Conservation (phyloP, 179 eudicot species). For the Beta corolliflora region DNA sequence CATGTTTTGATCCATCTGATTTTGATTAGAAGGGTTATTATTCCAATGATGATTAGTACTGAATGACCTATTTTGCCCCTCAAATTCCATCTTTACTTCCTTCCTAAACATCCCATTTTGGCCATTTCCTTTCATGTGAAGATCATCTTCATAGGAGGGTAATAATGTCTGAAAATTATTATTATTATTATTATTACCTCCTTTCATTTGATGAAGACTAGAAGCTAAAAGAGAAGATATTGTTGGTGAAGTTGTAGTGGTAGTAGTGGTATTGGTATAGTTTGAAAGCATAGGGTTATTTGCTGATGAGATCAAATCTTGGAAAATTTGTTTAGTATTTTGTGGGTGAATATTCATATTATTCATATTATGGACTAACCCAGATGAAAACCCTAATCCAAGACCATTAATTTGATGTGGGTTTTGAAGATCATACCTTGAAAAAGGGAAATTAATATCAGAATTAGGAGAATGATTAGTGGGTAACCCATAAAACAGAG, state of each 20-base stretch:
- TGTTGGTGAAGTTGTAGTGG: slow-evolving; percentile 28
- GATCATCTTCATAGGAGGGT: slow-evolving; percentile 39
- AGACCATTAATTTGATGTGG: slow-evolving; percentile 40
- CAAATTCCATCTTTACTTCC: slow-evolving; percentile 42
- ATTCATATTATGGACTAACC: slow-evolving; percentile 23
- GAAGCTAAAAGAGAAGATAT: slow-evolving; percentile 51
- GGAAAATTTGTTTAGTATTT: slow-evolving; percentile 31
- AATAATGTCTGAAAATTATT: slow-evolving; percentile 40
- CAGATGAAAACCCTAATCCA: slow-evolving; percentile 65
- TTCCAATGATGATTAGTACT: slow-evolving; percentile 27
- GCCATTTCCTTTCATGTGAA: slow-evolving; percentile 31
- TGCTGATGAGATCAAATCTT: slow-evolving; percentile 36
- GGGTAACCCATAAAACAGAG: slow-evolving; percentile 46
- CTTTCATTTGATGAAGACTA: slow-evolving; percentile 36
- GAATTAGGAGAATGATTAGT: slow-evolving; percentile 25
- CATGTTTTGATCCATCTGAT: slow-evolving; percentile 33
- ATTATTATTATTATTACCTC: slow-evolving; percentile 31
- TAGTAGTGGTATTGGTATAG: slow-evolving; percentile 16
- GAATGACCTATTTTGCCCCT: slow-evolving; percentile 36
- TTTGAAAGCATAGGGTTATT: slow-evolving; percentile 34
- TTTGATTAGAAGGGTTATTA: slow-evolving; percentile 16
- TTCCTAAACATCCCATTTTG: slow-evolving; percentile 29
- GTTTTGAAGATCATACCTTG: slow-evolving; percentile 46
- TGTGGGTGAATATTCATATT: slow-evolving; percentile 10
- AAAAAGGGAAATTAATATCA: slow-evolving; percentile 40